Evolutionary conservation across 345 rosid species (phyloP).

Genomic region (Melaleuca alternifolia): DNA sequence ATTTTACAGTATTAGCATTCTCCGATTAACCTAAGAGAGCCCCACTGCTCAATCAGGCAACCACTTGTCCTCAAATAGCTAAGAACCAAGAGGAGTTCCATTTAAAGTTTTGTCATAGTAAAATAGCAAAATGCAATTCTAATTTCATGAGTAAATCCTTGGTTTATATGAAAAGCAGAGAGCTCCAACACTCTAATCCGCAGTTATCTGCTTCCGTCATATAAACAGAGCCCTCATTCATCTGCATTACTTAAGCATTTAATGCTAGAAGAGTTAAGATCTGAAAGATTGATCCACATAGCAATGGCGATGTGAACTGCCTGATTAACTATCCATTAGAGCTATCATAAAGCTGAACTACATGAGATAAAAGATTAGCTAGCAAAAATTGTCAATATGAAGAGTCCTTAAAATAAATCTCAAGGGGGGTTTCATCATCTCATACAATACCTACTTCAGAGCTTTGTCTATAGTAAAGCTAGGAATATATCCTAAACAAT

Average conservation of each 20-base stretch:
- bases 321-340: not conserved
- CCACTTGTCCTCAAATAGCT: not conserved
- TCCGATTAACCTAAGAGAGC: not conserved
- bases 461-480: not conserved
- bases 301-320: not conserved
- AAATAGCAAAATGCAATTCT: not conserved
- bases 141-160: not conserved
- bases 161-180: not conserved
- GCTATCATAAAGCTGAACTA: not conserved
- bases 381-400: not conserved
- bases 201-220: no score
- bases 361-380: not conserved
- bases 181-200: not conserved
- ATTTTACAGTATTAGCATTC: not conserved
- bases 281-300: not conserved
- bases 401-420: not conserved
- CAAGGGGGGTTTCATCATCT: not conserved
- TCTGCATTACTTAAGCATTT: not conserved
- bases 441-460: not conserved
- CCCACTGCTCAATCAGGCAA: not conserved
- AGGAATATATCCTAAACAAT: not conserved
- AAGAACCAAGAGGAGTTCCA: not conserved
- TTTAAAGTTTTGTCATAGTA: not conserved
- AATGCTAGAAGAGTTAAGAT: not conserved
- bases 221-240: not conserved